Percentiles rank a stretch among this genome's conserved stretches.
Conservation (phyloP, 2,329 filamentous ascomycete species). For the Diplodia corticola region DNA sequence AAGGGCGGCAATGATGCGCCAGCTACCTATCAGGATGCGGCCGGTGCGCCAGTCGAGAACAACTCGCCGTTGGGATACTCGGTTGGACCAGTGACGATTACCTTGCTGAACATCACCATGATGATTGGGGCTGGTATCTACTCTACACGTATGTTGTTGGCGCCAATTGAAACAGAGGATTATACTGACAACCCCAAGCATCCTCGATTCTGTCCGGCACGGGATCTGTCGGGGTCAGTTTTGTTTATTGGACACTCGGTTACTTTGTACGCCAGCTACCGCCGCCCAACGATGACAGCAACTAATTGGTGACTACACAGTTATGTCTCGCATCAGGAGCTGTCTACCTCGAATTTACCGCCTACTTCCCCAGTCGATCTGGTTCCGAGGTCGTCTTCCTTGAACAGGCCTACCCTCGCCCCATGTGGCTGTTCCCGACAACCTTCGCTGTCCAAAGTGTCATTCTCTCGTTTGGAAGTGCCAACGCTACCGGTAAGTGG, state of each 20-base stretch:
- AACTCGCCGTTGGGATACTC: conserved; percentile 61
- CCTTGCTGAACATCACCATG: conserved; percentile 62
- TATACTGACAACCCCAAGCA: conserved; percentile 42
- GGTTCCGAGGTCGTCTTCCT: conserved; percentile 68
- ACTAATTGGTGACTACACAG: background rate
- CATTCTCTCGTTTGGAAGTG: conserved; percentile 64
- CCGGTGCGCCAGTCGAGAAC: conserved; percentile 61
- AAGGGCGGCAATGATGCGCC: conserved; percentile 53
- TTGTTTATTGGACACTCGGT: conserved; percentile 67
- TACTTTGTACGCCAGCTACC: conserved; percentile 49
- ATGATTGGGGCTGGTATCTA: conserved; percentile 66
- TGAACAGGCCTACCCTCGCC: conserved; percentile 66
- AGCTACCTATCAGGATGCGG: conserved; percentile 60
- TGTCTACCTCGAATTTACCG: conserved; percentile 64
- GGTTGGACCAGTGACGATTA: conserved; percentile 56
- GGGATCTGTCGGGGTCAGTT: conserved; percentile 61
- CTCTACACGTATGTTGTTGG: conserved; percentile 57
- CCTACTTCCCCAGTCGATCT: conserved; percentile 66
- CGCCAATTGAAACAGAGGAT: background rate
- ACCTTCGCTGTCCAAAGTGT: conserved; percentile 61
- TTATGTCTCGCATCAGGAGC: conserved; percentile 48
- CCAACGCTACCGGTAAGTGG: conserved; percentile 58
- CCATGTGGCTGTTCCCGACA: conserved; percentile 62
- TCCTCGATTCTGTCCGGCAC: conserved; percentile 58
- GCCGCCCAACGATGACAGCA: background rate